Evolutionary conservation across 306 rosid species (phyloP).

Genomic region (Medicago arabica): DNA sequence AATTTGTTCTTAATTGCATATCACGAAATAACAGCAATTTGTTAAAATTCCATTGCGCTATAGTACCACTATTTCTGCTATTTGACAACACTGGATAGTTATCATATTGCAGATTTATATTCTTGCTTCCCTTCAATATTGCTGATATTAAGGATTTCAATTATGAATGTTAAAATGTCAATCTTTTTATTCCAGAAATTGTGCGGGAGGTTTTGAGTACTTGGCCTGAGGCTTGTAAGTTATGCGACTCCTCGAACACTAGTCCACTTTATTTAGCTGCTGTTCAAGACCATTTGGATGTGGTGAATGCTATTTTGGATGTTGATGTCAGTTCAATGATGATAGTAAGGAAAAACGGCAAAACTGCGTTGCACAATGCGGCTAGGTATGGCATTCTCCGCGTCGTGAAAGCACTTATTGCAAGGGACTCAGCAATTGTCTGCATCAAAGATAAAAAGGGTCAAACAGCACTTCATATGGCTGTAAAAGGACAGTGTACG

Average conservation of each 20-base stretch:
- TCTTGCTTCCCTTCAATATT: no score
- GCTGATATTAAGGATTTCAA: conserved; percentile 2
- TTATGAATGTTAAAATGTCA: conserved; percentile 30
- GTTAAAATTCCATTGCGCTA: not conserved
- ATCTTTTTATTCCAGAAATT: conserved; percentile 63
- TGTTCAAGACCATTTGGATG: conserved; percentile 70
- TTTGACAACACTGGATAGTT: not conserved
- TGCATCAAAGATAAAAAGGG: conserved; percentile 83
- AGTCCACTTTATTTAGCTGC: conserved; percentile 97
- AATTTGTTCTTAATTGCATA: no score
- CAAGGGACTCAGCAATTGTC: conserved; percentile 66
- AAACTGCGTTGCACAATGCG: conserved; percentile 87
- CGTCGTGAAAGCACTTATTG: conserved; percentile 67
- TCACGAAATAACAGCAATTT: not conserved
- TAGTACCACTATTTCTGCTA: not conserved
- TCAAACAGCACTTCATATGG: conserved; percentile 97
- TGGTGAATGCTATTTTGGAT: conserved; percentile 84
- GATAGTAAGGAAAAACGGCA: conserved; percentile 91
- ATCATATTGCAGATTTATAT: not conserved
- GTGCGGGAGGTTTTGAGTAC: conserved; percentile 65
- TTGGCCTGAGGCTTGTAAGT: conserved; percentile 79
- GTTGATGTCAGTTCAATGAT: conserved; percentile 63
- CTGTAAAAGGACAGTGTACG: conserved; percentile 78
- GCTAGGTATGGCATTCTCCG: conserved; percentile 71
- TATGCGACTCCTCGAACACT: conserved; percentile 74